These are phyloP conservation scores for Ceratobasidium sp. DNA, from an alignment of 1,284 basidiomycete genomes.

Conservation along the genomic window DNA sequence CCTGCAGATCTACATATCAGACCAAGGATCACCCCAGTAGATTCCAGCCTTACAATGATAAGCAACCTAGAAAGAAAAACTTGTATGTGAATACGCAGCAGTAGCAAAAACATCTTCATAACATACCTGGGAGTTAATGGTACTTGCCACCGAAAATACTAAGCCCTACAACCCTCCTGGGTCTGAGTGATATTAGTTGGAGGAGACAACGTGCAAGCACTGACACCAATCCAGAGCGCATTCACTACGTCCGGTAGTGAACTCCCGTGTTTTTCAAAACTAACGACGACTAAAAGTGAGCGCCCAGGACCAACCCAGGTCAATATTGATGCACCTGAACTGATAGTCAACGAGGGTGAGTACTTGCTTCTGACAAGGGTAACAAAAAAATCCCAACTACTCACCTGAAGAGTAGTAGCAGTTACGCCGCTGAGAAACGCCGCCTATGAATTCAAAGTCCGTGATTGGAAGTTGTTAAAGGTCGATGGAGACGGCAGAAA, in stretches of 20 bases:
- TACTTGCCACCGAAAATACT: slow-evolving; percentile 78
- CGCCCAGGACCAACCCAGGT: neutral
- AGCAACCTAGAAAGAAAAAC: slow-evolving; percentile 39
- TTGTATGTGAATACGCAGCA: neutral
- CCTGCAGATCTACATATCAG: slow-evolving; percentile 15
- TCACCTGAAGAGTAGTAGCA: slow-evolving; percentile 51
- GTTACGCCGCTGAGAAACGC: slow-evolving; percentile 83
- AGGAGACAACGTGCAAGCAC: neutral
- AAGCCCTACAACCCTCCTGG: slow-evolving; percentile 51
- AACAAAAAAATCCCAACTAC: neutral
- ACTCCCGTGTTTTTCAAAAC: neutral
- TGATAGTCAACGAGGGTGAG: neutral
- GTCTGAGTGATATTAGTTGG: too few species aligned
- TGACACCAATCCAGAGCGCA: slow-evolving; percentile 70
- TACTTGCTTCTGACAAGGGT: neutral
- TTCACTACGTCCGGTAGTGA: slow-evolving; percentile 61
- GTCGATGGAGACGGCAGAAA: neutral
- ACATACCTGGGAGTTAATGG: slow-evolving; percentile 72
- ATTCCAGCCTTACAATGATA: slow-evolving; percentile 43
- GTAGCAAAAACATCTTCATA: neutral
- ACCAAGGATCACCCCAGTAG: neutral
- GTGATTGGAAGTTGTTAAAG: neutral
- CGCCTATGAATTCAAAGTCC: slow-evolving; percentile 53
- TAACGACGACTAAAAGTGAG: neutral
- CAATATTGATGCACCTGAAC: neutral